Conservation (phyloP, 148 eudicot species). For the Vaccinium corymbosum region DNA sequence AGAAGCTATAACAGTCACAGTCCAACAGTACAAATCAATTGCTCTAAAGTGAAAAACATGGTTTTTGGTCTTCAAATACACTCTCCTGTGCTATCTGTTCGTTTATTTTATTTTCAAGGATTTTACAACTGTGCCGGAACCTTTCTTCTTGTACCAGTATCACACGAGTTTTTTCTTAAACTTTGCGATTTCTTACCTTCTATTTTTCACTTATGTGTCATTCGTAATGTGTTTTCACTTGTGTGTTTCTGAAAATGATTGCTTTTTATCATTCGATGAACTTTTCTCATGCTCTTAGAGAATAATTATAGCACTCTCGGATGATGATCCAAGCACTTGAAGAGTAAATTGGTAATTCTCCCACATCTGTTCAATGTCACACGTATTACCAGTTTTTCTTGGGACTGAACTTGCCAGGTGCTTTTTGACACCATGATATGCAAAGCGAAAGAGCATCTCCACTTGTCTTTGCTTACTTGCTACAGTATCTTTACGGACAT, state of each 20-base stretch:
- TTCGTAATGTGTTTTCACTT: background rate
- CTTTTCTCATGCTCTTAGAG: background rate
- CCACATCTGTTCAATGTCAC: too few species aligned
- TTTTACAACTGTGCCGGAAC: background rate
- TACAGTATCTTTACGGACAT: too few species aligned
- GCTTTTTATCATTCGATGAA: background rate
- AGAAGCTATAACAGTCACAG: conserved; percentile 78
- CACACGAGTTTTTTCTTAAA: background rate
- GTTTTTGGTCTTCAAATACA: background rate
- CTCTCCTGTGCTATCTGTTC: background rate
- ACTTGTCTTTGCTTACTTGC: background rate
- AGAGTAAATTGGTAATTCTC: background rate
- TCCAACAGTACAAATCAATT: conserved; percentile 73
- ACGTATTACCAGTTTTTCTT: background rate
- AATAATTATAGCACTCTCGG: background rate
- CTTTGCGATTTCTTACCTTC: background rate
- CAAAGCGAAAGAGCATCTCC: background rate
- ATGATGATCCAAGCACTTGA: background rate
- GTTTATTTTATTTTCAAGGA: background rate
- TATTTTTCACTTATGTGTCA: background rate
- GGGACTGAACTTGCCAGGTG: background rate
- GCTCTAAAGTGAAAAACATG: conserved; percentile 31
- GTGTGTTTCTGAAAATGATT: background rate
- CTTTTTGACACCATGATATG: background rate
- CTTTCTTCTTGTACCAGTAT: background rate